phyloP scores from a whole-genome alignment of 2,329 filamentous ascomycete genomes.

The Colletotrichum orchidophilum region DNA sequence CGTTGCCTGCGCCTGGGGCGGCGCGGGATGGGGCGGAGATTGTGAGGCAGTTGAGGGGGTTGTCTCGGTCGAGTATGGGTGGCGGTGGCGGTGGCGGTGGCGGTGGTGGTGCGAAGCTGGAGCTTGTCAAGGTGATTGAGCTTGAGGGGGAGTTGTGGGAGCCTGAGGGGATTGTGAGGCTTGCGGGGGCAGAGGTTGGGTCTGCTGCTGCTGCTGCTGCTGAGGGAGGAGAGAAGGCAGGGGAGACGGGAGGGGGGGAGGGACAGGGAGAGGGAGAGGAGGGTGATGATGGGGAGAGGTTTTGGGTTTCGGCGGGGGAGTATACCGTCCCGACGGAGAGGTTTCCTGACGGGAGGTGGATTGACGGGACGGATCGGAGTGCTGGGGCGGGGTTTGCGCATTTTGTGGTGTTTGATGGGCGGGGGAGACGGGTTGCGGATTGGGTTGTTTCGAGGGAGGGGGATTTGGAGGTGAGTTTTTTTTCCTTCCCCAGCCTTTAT shows the following conservation, averaged over 20 bases:
- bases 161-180: conserved; percentile 57
- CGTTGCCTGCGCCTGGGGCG: conserved; percentile 47
- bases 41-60: conserved; percentile 45
- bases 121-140: conserved; percentile 51
- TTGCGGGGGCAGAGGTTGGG: conserved; percentile 39
- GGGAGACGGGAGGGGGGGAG: no score
- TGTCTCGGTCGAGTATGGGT: conserved; percentile 43
- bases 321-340: conserved; percentile 51
- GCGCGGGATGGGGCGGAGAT: conserved; percentile 47
- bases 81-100: not conserved
- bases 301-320: conserved; percentile 55
- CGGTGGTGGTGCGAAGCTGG: not conserved
- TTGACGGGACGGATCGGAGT: conserved; percentile 61
- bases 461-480: conserved; percentile 22
- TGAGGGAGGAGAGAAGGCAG: no score
- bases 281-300: conserved; percentile 43
- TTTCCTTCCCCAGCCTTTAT: no score
- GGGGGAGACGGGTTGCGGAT: conserved; percentile 53
- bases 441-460: conserved; percentile 51
- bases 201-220: no score
- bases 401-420: conserved; percentile 53
- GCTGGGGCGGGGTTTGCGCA: conserved; percentile 55
- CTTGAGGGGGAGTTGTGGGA: conserved; percentile 58
- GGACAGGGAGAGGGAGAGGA: not conserved
- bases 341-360: conserved; percentile 49